Evolutionary conservation across 2,329 filamentous ascomycete species (phyloP), one percentile per base, ranked within the genome.

Genomic region (Botryosphaeria dothidea): DNA sequence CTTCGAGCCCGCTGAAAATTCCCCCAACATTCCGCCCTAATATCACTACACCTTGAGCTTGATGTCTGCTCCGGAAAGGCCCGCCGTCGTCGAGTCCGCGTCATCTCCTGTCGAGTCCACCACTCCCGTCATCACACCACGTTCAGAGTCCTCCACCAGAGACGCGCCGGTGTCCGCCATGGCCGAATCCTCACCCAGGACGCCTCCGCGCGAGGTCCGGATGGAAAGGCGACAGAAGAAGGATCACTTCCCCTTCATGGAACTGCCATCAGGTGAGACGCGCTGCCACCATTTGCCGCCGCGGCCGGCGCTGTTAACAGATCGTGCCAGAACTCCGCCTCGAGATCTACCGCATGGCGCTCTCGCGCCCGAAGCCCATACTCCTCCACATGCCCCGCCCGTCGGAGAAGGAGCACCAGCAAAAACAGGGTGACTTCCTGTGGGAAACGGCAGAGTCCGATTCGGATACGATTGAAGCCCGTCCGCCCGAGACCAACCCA

Each of bases 271-370:
- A 31, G 62, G 62, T 65, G 29, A 57, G 62, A 38, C 23, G 54
- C 54, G 54, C 54, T 19, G 52, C 5, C 23, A 27, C 19, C 15
- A 25, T 15, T 11, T 15, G 11, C 48, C 25, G 23, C 15, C 3
- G 13, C 34, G 13, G n/a, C 8, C n/a, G 52, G 43, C 15, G 36
- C 15, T 15, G 6, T 17, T 49, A 36, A 58, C 62, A 17, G n/a
- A 13, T 71, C 8, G 17, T 82, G n/a, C 79, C 80, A n/a, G 81
- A 82, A 68, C 73, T 82, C n/a, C 74, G 80, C 19, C 70, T 81
- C 21, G 74, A 79, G 65, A 78, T 83, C 65, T 83, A 82, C 69
- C 73, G 79, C 64, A 73, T 75, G 70, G 72, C 73, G 0, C 73
- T 79, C 17, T 66, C 68, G 4, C 71, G 74, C 21, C 67, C 70